Conservation (phyloP, 2,329 filamentous ascomycete genomes). For the Scedosporium boydii region DNA sequence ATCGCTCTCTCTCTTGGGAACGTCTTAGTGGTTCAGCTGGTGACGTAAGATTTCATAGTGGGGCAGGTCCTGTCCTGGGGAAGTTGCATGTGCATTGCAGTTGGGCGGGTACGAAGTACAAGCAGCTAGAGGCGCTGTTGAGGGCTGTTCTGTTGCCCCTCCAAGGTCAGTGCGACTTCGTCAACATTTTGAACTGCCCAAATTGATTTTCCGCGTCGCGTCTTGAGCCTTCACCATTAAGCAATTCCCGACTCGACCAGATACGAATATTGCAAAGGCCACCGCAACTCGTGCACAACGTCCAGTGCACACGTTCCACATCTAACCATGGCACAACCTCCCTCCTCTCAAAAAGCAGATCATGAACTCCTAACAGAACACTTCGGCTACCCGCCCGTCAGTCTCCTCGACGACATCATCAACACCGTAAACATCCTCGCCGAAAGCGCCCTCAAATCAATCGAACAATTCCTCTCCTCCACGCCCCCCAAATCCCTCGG, state of each 20-base stretch:
- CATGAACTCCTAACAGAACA: slow-evolving; percentile 83
- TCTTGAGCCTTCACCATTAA: not conserved
- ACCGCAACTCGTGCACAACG: too few species aligned
- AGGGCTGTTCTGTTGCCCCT: too few species aligned
- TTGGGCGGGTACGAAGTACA: not conserved
- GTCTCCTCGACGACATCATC: slow-evolving; percentile 94
- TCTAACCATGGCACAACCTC: slow-evolving; percentile 8
- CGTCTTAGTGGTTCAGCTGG: not conserved
- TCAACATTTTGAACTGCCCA: not conserved
- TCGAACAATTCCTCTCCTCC: slow-evolving; percentile 71
- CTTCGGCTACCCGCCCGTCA: slow-evolving; percentile 85
- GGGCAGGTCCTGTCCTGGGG: not conserved
- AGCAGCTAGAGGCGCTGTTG: not conserved
- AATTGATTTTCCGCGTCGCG: not conserved
- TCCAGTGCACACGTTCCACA: not conserved
- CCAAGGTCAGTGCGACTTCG: not conserved
- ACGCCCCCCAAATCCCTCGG: slow-evolving; percentile 69
- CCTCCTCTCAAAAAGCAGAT: slow-evolving; percentile 29
- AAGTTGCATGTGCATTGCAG: not conserved
- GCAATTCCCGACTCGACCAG: slow-evolving; percentile 10
- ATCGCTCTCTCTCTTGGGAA: not conserved
- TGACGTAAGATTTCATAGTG: not conserved
- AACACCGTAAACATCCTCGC: slow-evolving; percentile 92
- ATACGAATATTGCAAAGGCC: not conserved
- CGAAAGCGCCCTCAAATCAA: slow-evolving; percentile 77